Percentiles rank a stretch among this genome's conserved stretches.
Evolutionary conservation across 441 rosid species (phyloP).

Genomic region (Erodium moschatum): DNA sequence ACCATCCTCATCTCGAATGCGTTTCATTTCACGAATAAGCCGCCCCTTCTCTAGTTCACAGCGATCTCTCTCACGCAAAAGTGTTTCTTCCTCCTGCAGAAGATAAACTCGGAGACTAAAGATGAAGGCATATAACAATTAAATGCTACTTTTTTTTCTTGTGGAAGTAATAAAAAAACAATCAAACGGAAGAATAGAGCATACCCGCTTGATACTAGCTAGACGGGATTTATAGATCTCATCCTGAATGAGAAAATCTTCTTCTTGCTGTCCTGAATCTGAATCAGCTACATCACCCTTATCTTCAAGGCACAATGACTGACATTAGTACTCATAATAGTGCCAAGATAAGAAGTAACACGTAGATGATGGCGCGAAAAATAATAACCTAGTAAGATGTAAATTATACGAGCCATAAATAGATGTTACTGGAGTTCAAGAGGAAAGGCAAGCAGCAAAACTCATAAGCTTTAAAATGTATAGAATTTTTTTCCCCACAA

Average conservation of each 20-base stretch:
- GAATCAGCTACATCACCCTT: conserved; percentile 69
- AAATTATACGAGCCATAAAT: neutral
- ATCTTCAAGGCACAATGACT: conserved; percentile 43
- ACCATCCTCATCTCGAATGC: conserved; percentile 96
- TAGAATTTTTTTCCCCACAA: no score
- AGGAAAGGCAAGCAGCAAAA: neutral
- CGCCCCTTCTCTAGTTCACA: conserved; percentile 92
- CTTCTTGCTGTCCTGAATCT: conserved; percentile 73
- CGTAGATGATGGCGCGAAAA: conserved; percentile 10
- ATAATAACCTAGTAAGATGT: neutral
- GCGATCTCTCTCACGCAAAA: conserved; percentile 95
- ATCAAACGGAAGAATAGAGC: conserved; percentile 24
- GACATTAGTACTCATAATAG: conserved; percentile 13
- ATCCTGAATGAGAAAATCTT: conserved; percentile 73
- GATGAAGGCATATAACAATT: neutral
- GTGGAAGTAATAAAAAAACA: neutral
- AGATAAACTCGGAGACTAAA: conserved; percentile 22
- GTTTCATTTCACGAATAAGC: conserved; percentile 96
- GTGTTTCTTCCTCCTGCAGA: conserved; percentile 75
- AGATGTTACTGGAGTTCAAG: neutral
- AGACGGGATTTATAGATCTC: conserved; percentile 94
- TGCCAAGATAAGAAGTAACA: conserved; percentile 5
- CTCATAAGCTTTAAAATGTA: neutral
- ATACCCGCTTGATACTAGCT: conserved; percentile 86
- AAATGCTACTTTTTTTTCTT: neutral